Percentiles rank a stretch among this genome's conserved stretches.
Evolutionary conservation across 1,284 basidiomycete species (phyloP).

Genomic region (Irpex sp.): DNA sequence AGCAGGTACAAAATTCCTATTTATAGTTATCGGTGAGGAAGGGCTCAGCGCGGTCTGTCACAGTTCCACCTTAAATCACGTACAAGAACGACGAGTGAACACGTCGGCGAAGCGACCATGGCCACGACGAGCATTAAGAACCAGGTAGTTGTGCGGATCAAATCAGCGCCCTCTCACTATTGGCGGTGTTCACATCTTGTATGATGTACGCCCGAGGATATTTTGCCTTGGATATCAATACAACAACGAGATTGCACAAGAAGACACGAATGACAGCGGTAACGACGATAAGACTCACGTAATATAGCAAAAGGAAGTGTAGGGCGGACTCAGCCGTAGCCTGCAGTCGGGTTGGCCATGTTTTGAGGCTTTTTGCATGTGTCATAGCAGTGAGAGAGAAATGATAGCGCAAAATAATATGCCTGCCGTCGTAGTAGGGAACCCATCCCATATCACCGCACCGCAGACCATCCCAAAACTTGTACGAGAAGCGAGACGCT

Average conservation of each 20-base stretch:
- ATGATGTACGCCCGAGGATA: neutral
- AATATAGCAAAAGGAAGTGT: neutral
- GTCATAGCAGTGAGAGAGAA: slow-evolving; percentile 11
- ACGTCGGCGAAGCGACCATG: neutral
- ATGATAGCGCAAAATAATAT: slow-evolving; percentile 11
- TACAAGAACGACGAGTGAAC: neutral
- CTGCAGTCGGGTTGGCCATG: slow-evolving; percentile 1
- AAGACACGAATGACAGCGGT: neutral
- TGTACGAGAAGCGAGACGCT: slow-evolving; percentile 1
- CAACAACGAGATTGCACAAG: neutral
- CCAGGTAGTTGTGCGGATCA: neutral
- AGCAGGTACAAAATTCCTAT: too few species aligned
- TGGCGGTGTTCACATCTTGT: neutral
- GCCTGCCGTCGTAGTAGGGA: slow-evolving; percentile 6
- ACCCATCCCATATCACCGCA: slow-evolving; percentile 4
- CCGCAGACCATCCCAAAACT: neutral
- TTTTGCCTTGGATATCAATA: slow-evolving; percentile 9
- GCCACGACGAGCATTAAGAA: neutral
- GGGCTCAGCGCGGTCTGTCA: neutral
- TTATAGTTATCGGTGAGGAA: neutral
- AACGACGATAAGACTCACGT: neutral
- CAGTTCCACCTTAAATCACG: neutral
- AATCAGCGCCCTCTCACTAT: neutral
- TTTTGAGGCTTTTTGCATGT: slow-evolving; percentile 14
- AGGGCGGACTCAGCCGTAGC: neutral